Conservation (phyloP, 2,329 filamentous ascomycete species). For the Penicillium verrucosum region DNA sequence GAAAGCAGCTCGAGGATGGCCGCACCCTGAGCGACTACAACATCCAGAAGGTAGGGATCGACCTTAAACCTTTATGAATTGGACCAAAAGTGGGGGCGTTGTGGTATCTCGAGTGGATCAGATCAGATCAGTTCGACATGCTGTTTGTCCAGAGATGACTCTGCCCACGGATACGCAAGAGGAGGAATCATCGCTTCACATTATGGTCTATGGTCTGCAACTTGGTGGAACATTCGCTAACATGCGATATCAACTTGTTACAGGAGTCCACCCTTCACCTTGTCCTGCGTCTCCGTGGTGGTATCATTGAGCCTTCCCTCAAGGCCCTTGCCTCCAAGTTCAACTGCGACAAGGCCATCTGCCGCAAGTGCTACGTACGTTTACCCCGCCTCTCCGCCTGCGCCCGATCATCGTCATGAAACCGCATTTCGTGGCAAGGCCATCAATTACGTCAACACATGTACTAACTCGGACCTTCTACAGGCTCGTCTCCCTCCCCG, state of each 20-base stretch:
- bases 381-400: not conserved
- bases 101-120: constrained; percentile 5
- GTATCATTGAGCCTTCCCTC: constrained; percentile 98
- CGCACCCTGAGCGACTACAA: constrained; percentile 97
- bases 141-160: not conserved
- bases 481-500: constrained; percentile 84
- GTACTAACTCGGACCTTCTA: not conserved
- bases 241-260: constrained; percentile 22
- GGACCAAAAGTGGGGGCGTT: constrained; percentile 4
- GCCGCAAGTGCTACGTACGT: constrained; percentile 99
- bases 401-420: not conserved
- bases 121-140: not conserved
- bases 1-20: constrained; percentile 99
- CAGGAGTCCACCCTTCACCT: constrained; percentile 97
- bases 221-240: constrained; percentile 30
- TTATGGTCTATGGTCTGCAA: not conserved
- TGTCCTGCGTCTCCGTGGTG: constrained; percentile 97
- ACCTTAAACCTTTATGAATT: constrained; percentile 7
- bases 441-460: constrained; percentile 6
- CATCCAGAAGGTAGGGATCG: constrained; percentile 84
- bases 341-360: constrained; percentile 99
- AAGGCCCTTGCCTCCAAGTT: constrained; percentile 99
- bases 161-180: constrained; percentile 9
- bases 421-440: not conserved
- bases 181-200: constrained; percentile 1